Evolutionary conservation across 202 grass and related monocot species (phyloP).

Genomic region (Cymbopogon flexuosus): DNA sequence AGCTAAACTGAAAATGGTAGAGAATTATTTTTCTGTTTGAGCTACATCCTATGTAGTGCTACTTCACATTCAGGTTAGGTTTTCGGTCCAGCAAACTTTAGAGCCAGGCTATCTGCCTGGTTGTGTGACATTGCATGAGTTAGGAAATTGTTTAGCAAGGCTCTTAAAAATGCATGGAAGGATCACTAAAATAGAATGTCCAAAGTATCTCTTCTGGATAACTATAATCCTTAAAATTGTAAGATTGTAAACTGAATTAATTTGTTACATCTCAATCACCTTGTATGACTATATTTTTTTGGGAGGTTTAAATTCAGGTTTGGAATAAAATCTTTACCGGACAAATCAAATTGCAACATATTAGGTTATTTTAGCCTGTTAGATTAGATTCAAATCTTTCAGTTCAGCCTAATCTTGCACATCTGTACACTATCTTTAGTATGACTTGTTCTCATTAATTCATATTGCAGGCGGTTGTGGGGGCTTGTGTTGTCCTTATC

Average conservation of each 20-base stretch:
- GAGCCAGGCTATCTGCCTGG: too few relatives aligned
- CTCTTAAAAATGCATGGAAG: too few relatives aligned
- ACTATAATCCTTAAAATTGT: background rate
- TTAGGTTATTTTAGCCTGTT: background rate
- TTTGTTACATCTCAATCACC: background rate
- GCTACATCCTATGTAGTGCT: background rate
- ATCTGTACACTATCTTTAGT: background rate
- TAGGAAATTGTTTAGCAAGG: too few relatives aligned
- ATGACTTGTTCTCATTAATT: background rate
- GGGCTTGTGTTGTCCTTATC: slow-evolving; percentile 68
- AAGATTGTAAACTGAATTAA: background rate
- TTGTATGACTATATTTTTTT: background rate
- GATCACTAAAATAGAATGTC: too few relatives aligned
- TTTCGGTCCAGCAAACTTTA: too few relatives aligned
- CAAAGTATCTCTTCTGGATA: too few relatives aligned
- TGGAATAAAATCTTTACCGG: background rate
- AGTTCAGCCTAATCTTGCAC: background rate
- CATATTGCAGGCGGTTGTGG: slow-evolving; percentile 62
- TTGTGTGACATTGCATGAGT: too few relatives aligned
- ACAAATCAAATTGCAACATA: background rate
- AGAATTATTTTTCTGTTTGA: too few relatives aligned
- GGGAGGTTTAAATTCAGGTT: background rate
- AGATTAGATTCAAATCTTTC: background rate
- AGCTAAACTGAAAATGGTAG: too few relatives aligned
- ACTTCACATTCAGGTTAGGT: too few relatives aligned